Evolutionary conservation across 2,329 filamentous ascomycete species (phyloP).

Genomic region (Sporothrix variecibatus): DNA sequence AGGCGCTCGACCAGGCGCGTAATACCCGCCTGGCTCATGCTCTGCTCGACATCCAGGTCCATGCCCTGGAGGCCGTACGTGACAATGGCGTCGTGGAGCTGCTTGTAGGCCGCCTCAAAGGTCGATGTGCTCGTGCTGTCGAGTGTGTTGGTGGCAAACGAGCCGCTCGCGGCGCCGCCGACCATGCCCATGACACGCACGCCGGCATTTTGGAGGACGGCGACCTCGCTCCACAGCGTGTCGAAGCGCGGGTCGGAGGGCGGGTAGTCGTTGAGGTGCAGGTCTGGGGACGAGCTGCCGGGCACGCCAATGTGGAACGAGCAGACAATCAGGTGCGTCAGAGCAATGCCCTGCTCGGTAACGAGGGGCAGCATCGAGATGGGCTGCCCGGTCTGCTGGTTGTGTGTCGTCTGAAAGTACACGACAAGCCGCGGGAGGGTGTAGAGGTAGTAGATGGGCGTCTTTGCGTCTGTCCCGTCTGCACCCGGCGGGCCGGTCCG

Average conservation of each 20-base stretch:
- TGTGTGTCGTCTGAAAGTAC: conserved; percentile 48
- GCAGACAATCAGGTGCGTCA: conserved; percentile 82
- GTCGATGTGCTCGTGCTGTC: conserved; percentile 46
- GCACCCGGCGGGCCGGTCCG: neutral
- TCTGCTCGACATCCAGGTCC: conserved; percentile 75
- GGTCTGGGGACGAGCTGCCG: conserved; percentile 47
- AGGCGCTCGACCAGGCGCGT: conserved; percentile 64
- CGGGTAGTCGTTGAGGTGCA: conserved; percentile 79
- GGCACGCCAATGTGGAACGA: conserved; percentile 79
- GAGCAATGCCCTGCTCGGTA: conserved; percentile 48
- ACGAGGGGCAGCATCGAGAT: conserved; percentile 58
- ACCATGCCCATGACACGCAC: conserved; percentile 85
- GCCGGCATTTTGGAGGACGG: conserved; percentile 68
- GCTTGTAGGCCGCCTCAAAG: conserved; percentile 71
- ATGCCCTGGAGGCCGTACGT: conserved; percentile 62
- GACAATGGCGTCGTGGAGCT: conserved; percentile 62
- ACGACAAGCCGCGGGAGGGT: conserved; percentile 49
- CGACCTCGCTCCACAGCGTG: conserved; percentile 77
- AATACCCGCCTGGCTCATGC: conserved; percentile 65
- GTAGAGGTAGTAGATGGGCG: neutral
- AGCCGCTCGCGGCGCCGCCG: conserved; percentile 79
- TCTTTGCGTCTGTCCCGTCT: neutral
- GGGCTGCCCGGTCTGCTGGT: conserved; percentile 35
- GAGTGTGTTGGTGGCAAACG: conserved; percentile 59
- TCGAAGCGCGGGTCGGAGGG: conserved; percentile 68